Conservation (phyloP, 495 filamentous ascomycete species). For the Recurvomyces mirabilis region DNA sequence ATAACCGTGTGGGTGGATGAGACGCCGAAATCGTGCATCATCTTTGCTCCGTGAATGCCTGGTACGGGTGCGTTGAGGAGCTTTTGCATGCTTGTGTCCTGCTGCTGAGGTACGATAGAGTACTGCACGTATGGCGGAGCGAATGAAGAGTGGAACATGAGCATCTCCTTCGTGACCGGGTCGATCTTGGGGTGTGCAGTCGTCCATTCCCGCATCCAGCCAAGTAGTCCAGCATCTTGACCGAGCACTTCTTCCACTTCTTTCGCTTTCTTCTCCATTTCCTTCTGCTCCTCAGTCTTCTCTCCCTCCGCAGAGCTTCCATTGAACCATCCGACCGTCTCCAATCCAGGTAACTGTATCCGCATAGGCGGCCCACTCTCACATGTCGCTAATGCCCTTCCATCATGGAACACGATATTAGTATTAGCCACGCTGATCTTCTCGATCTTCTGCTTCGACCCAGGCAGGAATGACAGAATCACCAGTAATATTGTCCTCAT, state of each 20-base stretch:
- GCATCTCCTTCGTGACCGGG: conserved; percentile 45
- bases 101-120: conserved; percentile 40
- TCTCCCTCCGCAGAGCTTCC: conserved; percentile 42
- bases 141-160: conserved; percentile 52
- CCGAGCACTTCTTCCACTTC: conserved; percentile 18
- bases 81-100: conserved; percentile 4
- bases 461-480: conserved; percentile 42
- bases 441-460: conserved; percentile 42
- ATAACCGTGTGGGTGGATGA: conserved; percentile 48
- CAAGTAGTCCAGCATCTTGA: conserved; percentile 44
- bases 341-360: conserved; percentile 45
- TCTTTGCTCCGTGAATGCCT: conserved; percentile 47
- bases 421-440: conserved; percentile 58
- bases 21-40: conserved; percentile 66
- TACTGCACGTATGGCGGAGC: conserved; percentile 53
- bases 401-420: conserved; percentile 50
- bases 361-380: conserved; percentile 57
- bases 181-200: conserved; percentile 58
- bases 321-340: conserved; percentile 58
- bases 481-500: conserved; percentile 43
- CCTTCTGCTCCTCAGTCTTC: conserved; percentile 2
- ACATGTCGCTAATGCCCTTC: conserved; percentile 52
- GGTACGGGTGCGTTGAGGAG: conserved; percentile 41
- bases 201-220: conserved; percentile 55
- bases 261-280: background rate